A percentile compares a stretch with the other conserved stretches of the same genome.
These are phyloP conservation scores for Rhododendron mucronatum DNA, from an alignment of 148 eudicot species.

Conservation along the genomic window DNA sequence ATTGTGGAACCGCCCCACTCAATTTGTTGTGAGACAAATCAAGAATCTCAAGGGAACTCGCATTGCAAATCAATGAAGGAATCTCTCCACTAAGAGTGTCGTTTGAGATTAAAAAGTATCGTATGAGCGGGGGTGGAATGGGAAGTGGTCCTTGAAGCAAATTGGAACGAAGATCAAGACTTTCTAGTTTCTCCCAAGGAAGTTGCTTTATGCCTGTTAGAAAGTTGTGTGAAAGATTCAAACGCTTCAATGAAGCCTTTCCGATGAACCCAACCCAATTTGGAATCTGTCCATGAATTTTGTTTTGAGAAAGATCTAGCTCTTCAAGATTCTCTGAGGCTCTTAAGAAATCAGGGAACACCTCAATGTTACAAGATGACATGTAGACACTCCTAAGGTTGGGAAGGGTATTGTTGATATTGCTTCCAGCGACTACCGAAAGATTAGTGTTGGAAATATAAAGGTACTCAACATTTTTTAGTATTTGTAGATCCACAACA, in stretches of 20 bases:
- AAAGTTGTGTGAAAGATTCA: conserved; percentile 25
- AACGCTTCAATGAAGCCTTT: neutral
- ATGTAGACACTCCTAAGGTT: too few relatives aligned
- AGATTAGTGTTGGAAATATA: too few relatives aligned
- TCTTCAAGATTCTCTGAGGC: too few relatives aligned
- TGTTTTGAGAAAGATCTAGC: too few relatives aligned
- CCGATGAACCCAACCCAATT: too few relatives aligned
- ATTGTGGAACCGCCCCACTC: conserved; percentile 18
- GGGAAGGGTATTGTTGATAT: too few relatives aligned
- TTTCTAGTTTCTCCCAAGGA: neutral
- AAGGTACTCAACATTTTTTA: too few relatives aligned
- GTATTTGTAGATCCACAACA: too few relatives aligned
- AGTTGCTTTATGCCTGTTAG: conserved; percentile 6
- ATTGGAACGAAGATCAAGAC: neutral
- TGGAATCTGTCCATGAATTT: too few relatives aligned
- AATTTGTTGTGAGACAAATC: conserved; percentile 23
- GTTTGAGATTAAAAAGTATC: neutral
- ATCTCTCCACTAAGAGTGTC: conserved; percentile 25
- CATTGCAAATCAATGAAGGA: conserved; percentile 11
- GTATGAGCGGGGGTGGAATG: neutral
- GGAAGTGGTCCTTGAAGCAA: conserved; percentile 3
- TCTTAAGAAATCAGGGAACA: too few relatives aligned
- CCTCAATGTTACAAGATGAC: too few relatives aligned
- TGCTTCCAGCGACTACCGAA: too few relatives aligned
- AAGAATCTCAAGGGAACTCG: conserved; percentile 18